Evolutionary conservation across 2,329 filamentous ascomycete genomes (phyloP), one percentile per base, ranked within the genome.

Genomic region (Penicillium polonicum): DNA sequence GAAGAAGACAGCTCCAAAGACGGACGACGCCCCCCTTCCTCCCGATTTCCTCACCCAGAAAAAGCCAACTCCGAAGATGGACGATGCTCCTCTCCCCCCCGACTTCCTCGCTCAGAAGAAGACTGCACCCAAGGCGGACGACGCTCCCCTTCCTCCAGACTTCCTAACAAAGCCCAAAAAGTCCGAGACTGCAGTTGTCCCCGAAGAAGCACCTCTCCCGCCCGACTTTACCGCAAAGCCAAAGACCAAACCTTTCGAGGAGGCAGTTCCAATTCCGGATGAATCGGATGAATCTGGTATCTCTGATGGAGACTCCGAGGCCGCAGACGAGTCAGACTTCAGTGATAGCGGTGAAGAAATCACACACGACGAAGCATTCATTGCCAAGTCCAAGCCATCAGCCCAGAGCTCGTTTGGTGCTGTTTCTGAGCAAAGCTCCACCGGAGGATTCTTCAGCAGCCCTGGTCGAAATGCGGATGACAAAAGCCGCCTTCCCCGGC

Each of bases 341-440:
- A 74, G 74, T 54, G 78, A 77, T 48, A 80, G 77, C 54, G 78
- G 75, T 10, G 75, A 79, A 54, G 79, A 80, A 36, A 70, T 79
- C n/a, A 75, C 75, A 1, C 72, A 76, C 41, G 76, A 79, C 9
- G 72, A 74, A 42, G 62, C 64, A 13, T 68, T 68, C 7, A 65
- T 69, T 5, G 68, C 71, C 38, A 76, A 72, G 46, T 66, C 75
- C 2, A 75, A 76, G 55, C 72, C 71, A 10, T 78, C 77, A 0
- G 74, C 74, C 0, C 76, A 79, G 60, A 78, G 75, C 49, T 80
- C 78, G 2, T 80, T 80, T 62, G 76, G 74, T 45, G 73, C 66
- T 36, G 54, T 66, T 4, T 67, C 68, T 7, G 72, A 74, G 17
- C 70, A 73, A 48, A 75, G 71, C 55, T 70, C 75, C 19, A 71